Evolutionary conservation across 805 yeast species (phyloP).

Genomic region (Kurtzmaniella fragi): DNA sequence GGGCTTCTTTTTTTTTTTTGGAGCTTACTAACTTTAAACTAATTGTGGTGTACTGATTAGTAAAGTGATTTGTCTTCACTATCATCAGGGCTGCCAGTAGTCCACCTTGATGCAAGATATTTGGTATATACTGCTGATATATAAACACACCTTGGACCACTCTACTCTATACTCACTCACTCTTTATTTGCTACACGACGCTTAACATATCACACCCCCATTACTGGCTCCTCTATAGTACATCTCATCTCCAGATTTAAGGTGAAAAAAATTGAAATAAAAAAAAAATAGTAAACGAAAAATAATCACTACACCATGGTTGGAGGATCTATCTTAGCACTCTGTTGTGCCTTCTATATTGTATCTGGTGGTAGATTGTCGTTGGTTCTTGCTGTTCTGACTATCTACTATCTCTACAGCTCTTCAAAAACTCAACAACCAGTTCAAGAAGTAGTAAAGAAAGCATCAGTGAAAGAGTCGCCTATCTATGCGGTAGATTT

Average conservation of each 20-base stretch:
- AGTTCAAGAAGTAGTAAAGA: slow-evolving; percentile 1
- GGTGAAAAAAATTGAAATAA: slow-evolving; percentile 1
- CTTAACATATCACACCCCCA: too few relatives aligned
- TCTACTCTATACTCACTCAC: too few relatives aligned
- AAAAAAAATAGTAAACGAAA: neutral
- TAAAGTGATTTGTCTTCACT: too few relatives aligned
- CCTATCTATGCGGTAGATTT: slow-evolving; percentile 40
- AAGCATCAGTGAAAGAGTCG: slow-evolving; percentile 15
- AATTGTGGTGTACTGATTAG: too few relatives aligned
- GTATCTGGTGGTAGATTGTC: slow-evolving; percentile 41
- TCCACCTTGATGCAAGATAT: too few relatives aligned
- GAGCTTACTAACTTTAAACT: too few relatives aligned
- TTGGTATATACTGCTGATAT: too few relatives aligned
- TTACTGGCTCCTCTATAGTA: neutral
- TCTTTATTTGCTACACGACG: too few relatives aligned
- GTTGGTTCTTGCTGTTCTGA: slow-evolving; percentile 18
- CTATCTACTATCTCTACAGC: slow-evolving; percentile 8
- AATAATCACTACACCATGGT: neutral
- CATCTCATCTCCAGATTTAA: slow-evolving; percentile 3
- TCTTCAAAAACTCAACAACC: slow-evolving; percentile 3
- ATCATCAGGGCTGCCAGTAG: too few relatives aligned
- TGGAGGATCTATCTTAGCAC: slow-evolving; percentile 9
- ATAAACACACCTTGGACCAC: too few relatives aligned
- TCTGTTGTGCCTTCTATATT: slow-evolving; percentile 24
- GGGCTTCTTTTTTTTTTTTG: slow-evolving; percentile 16